Base-by-base conservation (phyloP, 352 stramenopile genomes). In the Halophytophthora batemanensis region DNA sequence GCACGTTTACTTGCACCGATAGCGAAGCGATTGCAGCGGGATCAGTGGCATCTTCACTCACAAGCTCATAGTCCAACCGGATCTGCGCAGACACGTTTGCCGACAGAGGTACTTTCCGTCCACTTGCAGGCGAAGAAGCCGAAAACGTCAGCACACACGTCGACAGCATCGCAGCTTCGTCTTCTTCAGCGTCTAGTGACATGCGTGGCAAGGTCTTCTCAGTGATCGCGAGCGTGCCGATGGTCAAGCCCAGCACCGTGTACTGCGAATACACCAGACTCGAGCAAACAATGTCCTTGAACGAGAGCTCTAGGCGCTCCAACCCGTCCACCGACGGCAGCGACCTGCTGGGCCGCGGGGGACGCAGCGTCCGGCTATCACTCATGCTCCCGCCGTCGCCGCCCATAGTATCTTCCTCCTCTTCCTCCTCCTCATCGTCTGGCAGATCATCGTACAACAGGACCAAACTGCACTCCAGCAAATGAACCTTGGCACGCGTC, bases 391-490 rank as follows among this genome's bases (percentile, higher is more conserved):
- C 54, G 36, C 50, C 39, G 11, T 69, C 54, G 19, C 46, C 45
- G 21, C 54, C 60, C 14, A 69, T 61, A 11, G 50, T 45, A 28
- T 11, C 21, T 25, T 72, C 54, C 3, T 57, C 52, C 1, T 63
- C 40, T 1, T 61, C 59, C 12, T 75, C 65, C 6, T 71, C 66
- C 11, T 86, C 69, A 31, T 73, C 63, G 40, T 90, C 75, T 1
- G 65, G 69, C 17, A 93, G 55, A 46, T 95, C 83, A 49, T 95
- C 82, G 45, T 95, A 95, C 22, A 95, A 51, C 41, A 95, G 50
- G 19, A 88, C 57, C 28, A 86, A 63, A 3, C 88, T 61, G 28
- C 82, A 88, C 41, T 93, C 72, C 11, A 93, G 66, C 21, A 95
- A 52, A 55, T 93, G 83, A 4, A 92, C 14, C 53, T 95, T 95